Evolutionary conservation across 2,329 filamentous ascomycete genomes (phyloP), one percentile per base, ranked within the genome.

Genomic region (Aspergillus unguis): DNA sequence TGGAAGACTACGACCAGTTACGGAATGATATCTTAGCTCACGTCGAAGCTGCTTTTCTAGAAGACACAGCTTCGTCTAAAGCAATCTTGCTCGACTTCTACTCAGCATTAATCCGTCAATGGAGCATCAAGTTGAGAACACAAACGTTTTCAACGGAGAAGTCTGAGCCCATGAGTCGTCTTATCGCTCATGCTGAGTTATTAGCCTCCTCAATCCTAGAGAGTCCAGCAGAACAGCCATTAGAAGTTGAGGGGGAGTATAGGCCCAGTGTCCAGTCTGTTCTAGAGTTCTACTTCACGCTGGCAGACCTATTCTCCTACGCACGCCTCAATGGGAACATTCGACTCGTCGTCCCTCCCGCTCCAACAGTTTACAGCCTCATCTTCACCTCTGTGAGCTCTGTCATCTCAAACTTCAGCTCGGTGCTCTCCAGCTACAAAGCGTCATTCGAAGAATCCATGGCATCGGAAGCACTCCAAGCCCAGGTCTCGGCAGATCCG

Each of bases 371-470:
- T 25, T 94, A 94, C 71, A 79, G 79, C 7, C 75, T 94, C 36
- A 77, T 85, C 57, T 91, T 94, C 67, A 81, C 78, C 53, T 72
- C 78, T 23, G 87, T 84, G 2, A 75, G 85, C 10, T 79, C 80
- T 17, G 81, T 81, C 11, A 75, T 88, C 3, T 88, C 88, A 5
- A 84, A 86, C 5, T 79, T 90, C 32, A 90, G 85, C 65, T 78
- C 79, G 44, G 78, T 91, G 27, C 77, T 95, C 28, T 84, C 86
- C 2, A 74, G 72, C 40, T 92, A 91, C 74, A 94, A 94, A 68
- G 77, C 77, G 26, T 83, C 85, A 0, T 90, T 92, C 62, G 88
- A 92, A 65, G 71, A 74, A 27, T 83, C 85, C 52, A 82, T 74
- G 25, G 72, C 50, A 66, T 78, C 68, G 8, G 64, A 57, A 51